phyloP scores from a whole-genome alignment of 345 rosid species.

The Gossypium thurberi region DNA sequence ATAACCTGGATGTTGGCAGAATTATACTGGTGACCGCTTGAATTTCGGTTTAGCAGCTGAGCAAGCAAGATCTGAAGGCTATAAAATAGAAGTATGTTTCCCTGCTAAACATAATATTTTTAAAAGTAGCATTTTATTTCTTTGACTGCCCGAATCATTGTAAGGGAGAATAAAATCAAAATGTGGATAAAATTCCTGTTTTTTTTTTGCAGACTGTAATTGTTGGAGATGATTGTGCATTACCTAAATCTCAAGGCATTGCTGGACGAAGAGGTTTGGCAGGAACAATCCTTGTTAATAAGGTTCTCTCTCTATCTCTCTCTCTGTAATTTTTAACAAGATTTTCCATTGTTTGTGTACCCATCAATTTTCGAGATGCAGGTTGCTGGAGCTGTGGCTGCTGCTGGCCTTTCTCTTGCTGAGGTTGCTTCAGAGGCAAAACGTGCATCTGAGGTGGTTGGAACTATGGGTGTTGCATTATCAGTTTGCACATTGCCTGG shows the following conservation, averaged over 20 bases:
- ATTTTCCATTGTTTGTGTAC: not conserved
- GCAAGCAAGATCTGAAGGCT: constrained; percentile 98
- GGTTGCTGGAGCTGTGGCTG: constrained; percentile 97
- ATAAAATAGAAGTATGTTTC: constrained; percentile 70
- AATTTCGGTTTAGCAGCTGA: constrained; percentile 98
- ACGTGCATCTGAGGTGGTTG: constrained; percentile 74
- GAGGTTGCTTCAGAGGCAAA: constrained; percentile 77
- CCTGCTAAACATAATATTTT: not conserved
- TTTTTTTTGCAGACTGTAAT: constrained; percentile 60
- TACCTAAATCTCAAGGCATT: constrained; percentile 87
- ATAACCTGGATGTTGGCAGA: constrained; percentile 42
- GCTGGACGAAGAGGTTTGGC: constrained; percentile 93
- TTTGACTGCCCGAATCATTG: not conserved
- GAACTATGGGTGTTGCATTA: constrained; percentile 92
- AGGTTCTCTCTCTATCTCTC: constrained; percentile 44
- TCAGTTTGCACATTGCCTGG: constrained; percentile 93
- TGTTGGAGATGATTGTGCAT: constrained; percentile 97
- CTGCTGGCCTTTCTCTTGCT: constrained; percentile 70
- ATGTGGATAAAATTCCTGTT: constrained; percentile 5
- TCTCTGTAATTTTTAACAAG: not conserved
- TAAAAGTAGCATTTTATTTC: not conserved
- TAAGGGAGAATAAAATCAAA: not conserved
- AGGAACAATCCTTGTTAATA: constrained; percentile 80
- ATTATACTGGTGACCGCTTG: constrained; percentile 89
- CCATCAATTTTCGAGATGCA: constrained; percentile 19